Percentiles rank a stretch among this genome's conserved stretches.
phyloP scores from a whole-genome alignment of 2,329 filamentous ascomycete species.

The Penicillium sp. region DNA sequence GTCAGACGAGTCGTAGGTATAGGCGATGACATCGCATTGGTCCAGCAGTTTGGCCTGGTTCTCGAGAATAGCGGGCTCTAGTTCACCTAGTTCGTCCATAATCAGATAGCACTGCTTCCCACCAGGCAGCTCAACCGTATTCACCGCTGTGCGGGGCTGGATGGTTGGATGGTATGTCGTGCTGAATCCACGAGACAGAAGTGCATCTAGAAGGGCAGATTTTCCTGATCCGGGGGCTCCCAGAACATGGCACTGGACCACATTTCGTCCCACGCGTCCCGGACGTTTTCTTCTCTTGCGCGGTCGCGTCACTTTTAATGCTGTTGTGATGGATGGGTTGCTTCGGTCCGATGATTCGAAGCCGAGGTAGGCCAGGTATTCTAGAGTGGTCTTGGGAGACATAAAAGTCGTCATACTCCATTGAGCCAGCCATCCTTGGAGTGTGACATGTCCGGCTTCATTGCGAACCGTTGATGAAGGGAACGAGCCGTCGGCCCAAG shows the following conservation, averaged over 20 bases:
- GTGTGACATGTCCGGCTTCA: slow-evolving; percentile 90
- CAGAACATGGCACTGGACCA: slow-evolving; percentile 90
- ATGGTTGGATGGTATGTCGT: slow-evolving; percentile 89
- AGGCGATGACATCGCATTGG: slow-evolving; percentile 91
- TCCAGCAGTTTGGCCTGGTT: slow-evolving; percentile 83
- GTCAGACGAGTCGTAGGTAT: slow-evolving; percentile 95
- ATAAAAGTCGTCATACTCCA: slow-evolving; percentile 99
- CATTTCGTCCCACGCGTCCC: slow-evolving; percentile 88
- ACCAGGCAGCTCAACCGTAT: slow-evolving; percentile 92
- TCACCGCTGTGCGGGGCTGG: slow-evolving; percentile 89
- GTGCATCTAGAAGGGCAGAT: slow-evolving; percentile 86
- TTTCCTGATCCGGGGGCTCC: slow-evolving; percentile 88
- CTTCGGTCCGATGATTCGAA: slow-evolving; percentile 77
- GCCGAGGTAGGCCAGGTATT: slow-evolving; percentile 93
- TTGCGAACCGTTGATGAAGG: slow-evolving; percentile 93
- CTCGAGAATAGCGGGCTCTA: slow-evolving; percentile 93
- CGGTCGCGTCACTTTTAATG: slow-evolving; percentile 89
- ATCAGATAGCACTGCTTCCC: slow-evolving; percentile 98
- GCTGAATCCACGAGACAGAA: slow-evolving; percentile 86
- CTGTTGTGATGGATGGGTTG: slow-evolving; percentile 77
- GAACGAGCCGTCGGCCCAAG: slow-evolving; percentile 87
- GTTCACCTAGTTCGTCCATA: slow-evolving; percentile 88
- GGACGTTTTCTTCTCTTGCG: slow-evolving; percentile 82
- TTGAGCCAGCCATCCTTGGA: slow-evolving; percentile 97
- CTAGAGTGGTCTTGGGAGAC: slow-evolving; percentile 90